A percentile compares a stretch with the other conserved stretches of the same genome.
These are phyloP conservation scores for Sergeia podlipaevii DNA, from an alignment of 208 protist genomes.

Conservation along the genomic window DNA sequence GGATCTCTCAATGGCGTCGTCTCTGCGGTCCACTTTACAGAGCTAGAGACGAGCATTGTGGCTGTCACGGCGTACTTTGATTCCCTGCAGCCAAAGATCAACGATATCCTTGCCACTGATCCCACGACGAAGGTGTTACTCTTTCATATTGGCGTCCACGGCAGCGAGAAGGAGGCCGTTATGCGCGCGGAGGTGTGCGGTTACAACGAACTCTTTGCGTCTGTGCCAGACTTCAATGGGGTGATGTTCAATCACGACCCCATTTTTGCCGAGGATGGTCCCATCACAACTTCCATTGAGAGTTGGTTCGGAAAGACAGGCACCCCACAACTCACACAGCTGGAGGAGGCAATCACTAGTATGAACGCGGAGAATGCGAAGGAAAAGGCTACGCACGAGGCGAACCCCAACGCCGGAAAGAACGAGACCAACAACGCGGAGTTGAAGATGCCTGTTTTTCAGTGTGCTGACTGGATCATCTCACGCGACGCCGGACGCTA, in stretches of 20 bases:
- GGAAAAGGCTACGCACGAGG: background rate
- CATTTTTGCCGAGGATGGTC: conserved; percentile 29
- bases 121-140: conserved; percentile 30
- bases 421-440: conserved; percentile 2
- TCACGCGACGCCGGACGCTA: conserved; percentile 63
- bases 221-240: conserved; percentile 35
- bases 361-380: conserved; percentile 10
- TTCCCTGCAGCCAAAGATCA: conserved; percentile 23
- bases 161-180: conserved; percentile 27
- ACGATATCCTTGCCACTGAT: conserved; percentile 12
- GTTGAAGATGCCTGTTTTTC: conserved; percentile 29
- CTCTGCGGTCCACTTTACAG: conserved; percentile 25
- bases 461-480: conserved; percentile 34
- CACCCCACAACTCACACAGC: conserved; percentile 14
- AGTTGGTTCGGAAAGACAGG: conserved; percentile 39
- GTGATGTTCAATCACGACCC: conserved; percentile 35
- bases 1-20: conserved; percentile 17
- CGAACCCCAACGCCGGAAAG: background rate
- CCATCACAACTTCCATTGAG: conserved; percentile 19
- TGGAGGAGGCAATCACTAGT: conserved; percentile 19
- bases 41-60: conserved; percentile 40
- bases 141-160: conserved; percentile 53
- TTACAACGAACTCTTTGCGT: conserved; percentile 61
- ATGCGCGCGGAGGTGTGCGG: conserved; percentile 54
- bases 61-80: conserved; percentile 38